Evolutionary conservation across 352 stramenopile genomes (phyloP).

Genomic region (Phytophthora agathidicida): DNA sequence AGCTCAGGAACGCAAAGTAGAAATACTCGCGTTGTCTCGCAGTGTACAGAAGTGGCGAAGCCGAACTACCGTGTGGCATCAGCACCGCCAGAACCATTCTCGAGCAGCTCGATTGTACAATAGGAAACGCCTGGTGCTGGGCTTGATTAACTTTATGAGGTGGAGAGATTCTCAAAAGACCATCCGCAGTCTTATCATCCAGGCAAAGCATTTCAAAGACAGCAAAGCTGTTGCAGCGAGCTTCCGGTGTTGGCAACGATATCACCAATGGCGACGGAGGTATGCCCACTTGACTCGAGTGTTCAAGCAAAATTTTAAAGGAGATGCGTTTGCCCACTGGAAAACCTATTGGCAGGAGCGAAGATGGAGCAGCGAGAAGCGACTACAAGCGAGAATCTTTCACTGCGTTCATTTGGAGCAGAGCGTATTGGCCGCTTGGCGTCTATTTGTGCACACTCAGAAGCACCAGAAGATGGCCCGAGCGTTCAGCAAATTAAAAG

Average conservation of each 20-base stretch:
- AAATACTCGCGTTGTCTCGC: slow-evolving; percentile 14
- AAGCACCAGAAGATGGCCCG: slow-evolving; percentile 15
- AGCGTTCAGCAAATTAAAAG: slow-evolving; percentile 12
- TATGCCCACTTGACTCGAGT: slow-evolving; percentile 32
- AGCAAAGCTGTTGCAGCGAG: not conserved
- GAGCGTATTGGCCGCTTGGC: slow-evolving; percentile 3
- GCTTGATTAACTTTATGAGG: slow-evolving; percentile 5
- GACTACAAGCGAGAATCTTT: slow-evolving; percentile 30
- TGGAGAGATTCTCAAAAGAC: slow-evolving; percentile 11
- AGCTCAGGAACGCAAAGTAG: not conserved
- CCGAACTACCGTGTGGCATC: not conserved
- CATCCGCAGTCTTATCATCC: not conserved
- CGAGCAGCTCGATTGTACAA: slow-evolving; percentile 6
- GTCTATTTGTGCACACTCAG: slow-evolving; percentile 1
- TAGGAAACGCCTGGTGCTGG: slow-evolving; percentile 8
- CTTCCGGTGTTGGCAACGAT: slow-evolving; percentile 32
- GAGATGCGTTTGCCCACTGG: slow-evolving; percentile 38
- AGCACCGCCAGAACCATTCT: not conserved
- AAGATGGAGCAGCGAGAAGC: slow-evolving; percentile 5
- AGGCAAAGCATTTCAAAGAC: slow-evolving; percentile 6
- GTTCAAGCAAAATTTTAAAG: slow-evolving; percentile 33
- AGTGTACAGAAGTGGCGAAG: slow-evolving; percentile 28
- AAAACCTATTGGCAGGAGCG: slow-evolving; percentile 25
- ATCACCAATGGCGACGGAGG: slow-evolving; percentile 29
- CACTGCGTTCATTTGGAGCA: slow-evolving; percentile 25